Percentiles rank a stretch among this genome's conserved stretches.
phyloP scores from a whole-genome alignment of 2,329 filamentous ascomycete genomes.

The Fusarium buxicola region DNA sequence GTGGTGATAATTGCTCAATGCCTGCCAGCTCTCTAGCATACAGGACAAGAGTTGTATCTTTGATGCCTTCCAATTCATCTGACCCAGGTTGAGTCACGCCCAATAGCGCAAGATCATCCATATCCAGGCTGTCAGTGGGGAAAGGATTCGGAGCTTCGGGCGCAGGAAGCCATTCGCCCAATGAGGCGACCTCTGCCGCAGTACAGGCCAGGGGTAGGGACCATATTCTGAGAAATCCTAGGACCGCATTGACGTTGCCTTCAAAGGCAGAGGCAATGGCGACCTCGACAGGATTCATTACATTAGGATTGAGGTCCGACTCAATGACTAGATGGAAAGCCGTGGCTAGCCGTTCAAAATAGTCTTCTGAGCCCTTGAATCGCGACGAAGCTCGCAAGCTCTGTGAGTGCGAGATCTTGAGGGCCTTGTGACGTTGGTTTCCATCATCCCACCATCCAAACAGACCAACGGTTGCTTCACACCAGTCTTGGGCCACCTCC shows the following conservation, averaged over 20 bases:
- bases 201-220: slow-evolving; percentile 83
- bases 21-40: slow-evolving; percentile 78
- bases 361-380: slow-evolving; percentile 70
- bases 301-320: slow-evolving; percentile 81
- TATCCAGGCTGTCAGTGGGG: slow-evolving; percentile 75
- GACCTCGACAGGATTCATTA: slow-evolving; percentile 80
- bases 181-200: slow-evolving; percentile 84
- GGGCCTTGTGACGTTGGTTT: slow-evolving; percentile 60
- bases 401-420: slow-evolving; percentile 56
- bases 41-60: slow-evolving; percentile 80
- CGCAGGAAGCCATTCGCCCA: slow-evolving; percentile 82
- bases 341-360: slow-evolving; percentile 77
- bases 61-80: slow-evolving; percentile 72
- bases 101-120: slow-evolving; percentile 86
- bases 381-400: slow-evolving; percentile 53
- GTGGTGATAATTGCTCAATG: slow-evolving; percentile 60
- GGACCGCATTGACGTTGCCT: slow-evolving; percentile 79
- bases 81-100: slow-evolving; percentile 71
- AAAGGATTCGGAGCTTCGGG: slow-evolving; percentile 56
- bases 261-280: slow-evolving; percentile 86
- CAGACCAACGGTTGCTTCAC: slow-evolving; percentile 85
- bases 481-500: slow-evolving; percentile 86
- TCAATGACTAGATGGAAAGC: slow-evolving; percentile 76
- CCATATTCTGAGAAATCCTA: slow-evolving; percentile 81
- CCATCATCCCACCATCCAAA: slow-evolving; percentile 93